Evolutionary conservation across 2,329 filamentous ascomycete species (phyloP), one percentile per base, ranked within the genome.

Genomic region (Tolypocladium capitatum): DNA sequence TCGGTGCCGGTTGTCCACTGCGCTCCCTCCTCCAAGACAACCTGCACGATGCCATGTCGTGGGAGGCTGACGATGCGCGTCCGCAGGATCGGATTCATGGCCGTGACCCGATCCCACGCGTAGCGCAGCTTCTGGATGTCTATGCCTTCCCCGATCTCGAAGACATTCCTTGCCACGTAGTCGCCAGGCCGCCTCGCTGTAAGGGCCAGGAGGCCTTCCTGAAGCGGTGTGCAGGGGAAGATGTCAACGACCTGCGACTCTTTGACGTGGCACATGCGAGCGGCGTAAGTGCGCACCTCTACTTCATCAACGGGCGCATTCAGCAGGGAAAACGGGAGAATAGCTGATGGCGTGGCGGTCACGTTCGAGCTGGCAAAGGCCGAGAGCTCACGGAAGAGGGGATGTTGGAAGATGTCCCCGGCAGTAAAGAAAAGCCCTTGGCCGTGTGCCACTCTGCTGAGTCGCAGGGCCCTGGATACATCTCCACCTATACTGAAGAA

Each of bases 391-490:
- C 35, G 33, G n/a, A 62, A 46, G 4, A 49, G 21, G 4, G 28
- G 34, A 24, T 42, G 18, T 10, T 50, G 47, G 32, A 55, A 56
- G 20, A 55, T 24, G 20, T 55, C 51, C 21, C 44, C 51, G 1
- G 52, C 49, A n/a, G 38, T 34, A 28, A 51, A 45, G 16, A 48
- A 45, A 6, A 63, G 45, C 0, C 55, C 54, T 1, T 51, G 51
- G 30, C 56, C 54, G 38, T 59, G 54, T 16, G 58, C 59, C 18
- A 56, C 49, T n/a, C 72, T 67, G 13, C 60, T 60, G 27, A 68
- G 58, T 2, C 57, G 55, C 60, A 70, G 68, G 16, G 66, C 65
- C 1, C 51, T 53, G 27, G 69, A 64, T 4, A 66, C 68, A 46
- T 70, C 67, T 7, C 68, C 68, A 4, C 67, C 67, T 5, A 67